Conservation (phyloP, 805 yeast genomes). For the Cyberlindnera americana region DNA sequence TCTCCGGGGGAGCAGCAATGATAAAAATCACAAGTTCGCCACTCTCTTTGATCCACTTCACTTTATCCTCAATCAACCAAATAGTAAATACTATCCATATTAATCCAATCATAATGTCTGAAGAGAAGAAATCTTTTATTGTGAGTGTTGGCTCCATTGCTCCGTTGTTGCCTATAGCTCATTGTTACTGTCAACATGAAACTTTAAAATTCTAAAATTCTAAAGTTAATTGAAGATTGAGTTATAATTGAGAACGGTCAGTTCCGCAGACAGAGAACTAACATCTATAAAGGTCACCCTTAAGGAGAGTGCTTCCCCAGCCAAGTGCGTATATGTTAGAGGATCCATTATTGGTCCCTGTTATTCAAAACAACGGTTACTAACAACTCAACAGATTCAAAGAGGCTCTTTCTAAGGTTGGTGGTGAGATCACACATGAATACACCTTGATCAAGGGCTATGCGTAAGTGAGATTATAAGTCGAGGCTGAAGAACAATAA, state of each 20-base stretch:
- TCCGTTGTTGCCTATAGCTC: background rate
- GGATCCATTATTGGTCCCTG: background rate
- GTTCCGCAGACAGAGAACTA: no score
- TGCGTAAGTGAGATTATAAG: conserved; percentile 25
- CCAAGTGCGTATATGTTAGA: conserved; percentile 25
- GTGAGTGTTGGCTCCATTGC: conserved; percentile 14
- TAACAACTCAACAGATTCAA: conserved; percentile 44
- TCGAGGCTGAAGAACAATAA: no score
- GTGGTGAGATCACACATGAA: conserved; percentile 61
- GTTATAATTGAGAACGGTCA: no score
- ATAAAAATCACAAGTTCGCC: no score
- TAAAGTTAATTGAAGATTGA: no score
- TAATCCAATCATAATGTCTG: conserved; percentile 26
- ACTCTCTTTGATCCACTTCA: no score
- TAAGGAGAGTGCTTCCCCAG: conserved; percentile 32
- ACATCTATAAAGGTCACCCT: conserved; percentile 32
- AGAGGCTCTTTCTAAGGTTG: conserved; percentile 44
- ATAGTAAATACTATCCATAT: no score
- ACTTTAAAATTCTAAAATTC: no score
- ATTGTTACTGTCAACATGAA: background rate
- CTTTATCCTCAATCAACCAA: no score
- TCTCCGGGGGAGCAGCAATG: no score
- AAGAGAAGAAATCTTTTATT: conserved; percentile 27
- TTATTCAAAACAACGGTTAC: background rate
- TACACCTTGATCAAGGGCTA: conserved; percentile 66